Conservation (phyloP, 2,329 filamentous ascomycete species). For the Xylaria sp. region DNA sequence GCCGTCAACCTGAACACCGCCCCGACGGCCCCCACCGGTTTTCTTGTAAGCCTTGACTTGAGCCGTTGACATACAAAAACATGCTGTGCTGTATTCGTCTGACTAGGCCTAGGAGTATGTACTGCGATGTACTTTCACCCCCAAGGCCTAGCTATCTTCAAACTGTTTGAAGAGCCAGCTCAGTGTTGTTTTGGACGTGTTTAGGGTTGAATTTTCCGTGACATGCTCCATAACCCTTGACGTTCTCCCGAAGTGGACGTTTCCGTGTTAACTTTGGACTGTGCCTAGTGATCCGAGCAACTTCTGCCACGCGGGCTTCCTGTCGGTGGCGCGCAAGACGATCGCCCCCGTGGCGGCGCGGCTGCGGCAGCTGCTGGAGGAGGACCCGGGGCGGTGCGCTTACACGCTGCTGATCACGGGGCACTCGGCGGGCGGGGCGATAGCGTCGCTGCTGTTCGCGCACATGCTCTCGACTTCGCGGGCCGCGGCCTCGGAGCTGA, state of each 20-base stretch:
- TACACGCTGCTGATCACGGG: slow-evolving; percentile 82
- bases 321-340: slow-evolving; percentile 77
- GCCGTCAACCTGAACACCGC: slow-evolving; percentile 76
- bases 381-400: slow-evolving; percentile 66
- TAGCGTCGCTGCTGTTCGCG: slow-evolving; percentile 76
- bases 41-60: slow-evolving; percentile 53
- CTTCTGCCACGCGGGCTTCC: slow-evolving; percentile 78
- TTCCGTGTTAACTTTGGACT: background rate
- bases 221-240: background rate
- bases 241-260: background rate
- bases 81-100: background rate
- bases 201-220: background rate
- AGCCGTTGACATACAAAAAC: too few relatives aligned
- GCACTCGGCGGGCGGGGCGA: slow-evolving; percentile 83
- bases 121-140: background rate
- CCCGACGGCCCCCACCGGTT: slow-evolving; percentile 66
- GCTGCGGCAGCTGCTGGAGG: slow-evolving; percentile 69
- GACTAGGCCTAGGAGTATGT: slow-evolving; percentile 47
- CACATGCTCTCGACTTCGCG: slow-evolving; percentile 72
- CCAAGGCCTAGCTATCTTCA: too few relatives aligned
- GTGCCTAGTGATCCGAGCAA: slow-evolving; percentile 63
- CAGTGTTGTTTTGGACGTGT: background rate
- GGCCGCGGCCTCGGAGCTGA: slow-evolving; percentile 68
- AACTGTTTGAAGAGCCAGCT: background rate
- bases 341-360: slow-evolving; percentile 70